Base-by-base conservation (phyloP, 2,329 filamentous ascomycete genomes). In the Phoma sp. region DNA sequence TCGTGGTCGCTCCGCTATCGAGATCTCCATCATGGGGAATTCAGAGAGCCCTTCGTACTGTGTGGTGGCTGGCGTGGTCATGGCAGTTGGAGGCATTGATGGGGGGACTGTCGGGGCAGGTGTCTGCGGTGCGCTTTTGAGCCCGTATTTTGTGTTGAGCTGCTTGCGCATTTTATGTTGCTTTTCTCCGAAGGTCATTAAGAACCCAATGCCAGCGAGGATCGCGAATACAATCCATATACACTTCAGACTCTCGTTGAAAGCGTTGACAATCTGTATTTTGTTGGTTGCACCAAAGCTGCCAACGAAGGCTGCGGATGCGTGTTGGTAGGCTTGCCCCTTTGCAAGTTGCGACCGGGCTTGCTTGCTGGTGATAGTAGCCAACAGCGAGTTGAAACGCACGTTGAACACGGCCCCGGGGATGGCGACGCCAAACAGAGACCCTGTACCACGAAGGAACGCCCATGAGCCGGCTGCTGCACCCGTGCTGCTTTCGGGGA, bases 81-180 rank as follows among this genome's bases (percentile, higher is more conserved):
- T 18, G 3, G 42, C 42, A 7, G 21, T 46, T 0, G 20, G 38
- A 4, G 26, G 39, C 17, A 32, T 32, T 4, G 37, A 43, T 20
- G 45, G 29, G 5, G 40, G 34, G 4, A 17, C 15, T 7, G 17
- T 45, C 2, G 18, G 21, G 1, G 38, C 46, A 17, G 47, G 45
- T 10, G 49, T 59, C 45, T 64, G 63, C 17, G 49, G 43, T 9
- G 53, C 49, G 21, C 51, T 54, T 54, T 75, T 71, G 3, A 79
- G 57, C 1, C 77, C 77, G 60, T 71, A 79, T 14, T 73, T 68
- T 0, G 75, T 78, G 38, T 78, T 70, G 30, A 79, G 58, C 15
- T 74, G 68, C 11, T 67, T 72, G 33, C 75, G 61, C 59, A 79
- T 62, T 57, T 72, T 66, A 12, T 77, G 55, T 52, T 77, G 66